Conservation (phyloP, 2,329 filamentous ascomycete species). For the Karstenula rhodostoma region DNA sequence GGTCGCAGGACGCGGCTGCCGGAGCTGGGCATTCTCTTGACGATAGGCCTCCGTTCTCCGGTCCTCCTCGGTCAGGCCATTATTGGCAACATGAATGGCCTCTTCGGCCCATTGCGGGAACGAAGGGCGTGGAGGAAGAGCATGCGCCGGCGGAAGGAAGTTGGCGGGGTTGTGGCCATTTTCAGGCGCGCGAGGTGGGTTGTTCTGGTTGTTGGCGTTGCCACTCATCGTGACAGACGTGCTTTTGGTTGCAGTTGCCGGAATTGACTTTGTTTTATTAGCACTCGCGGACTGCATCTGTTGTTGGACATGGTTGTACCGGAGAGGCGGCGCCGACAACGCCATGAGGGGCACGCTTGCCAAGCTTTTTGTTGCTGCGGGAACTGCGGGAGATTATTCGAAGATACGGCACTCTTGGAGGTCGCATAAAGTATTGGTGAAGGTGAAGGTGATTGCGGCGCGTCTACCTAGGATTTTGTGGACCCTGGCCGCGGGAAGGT, state of each 20-base stretch:
- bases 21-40: background rate
- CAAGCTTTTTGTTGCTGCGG: conserved; percentile 1
- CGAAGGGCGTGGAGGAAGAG: conserved; percentile 1
- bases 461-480: conserved; percentile 2
- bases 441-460: background rate
- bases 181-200: background rate
- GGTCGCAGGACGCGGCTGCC: background rate
- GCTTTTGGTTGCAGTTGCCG: background rate
- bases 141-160: background rate
- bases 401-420: background rate
- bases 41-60: background rate
- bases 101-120: background rate
- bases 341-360: conserved; percentile 8
- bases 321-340: background rate
- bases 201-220: background rate
- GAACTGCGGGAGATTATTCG: background rate
- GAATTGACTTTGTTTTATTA: background rate
- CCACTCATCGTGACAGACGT: background rate
- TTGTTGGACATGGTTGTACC: conserved; percentile 1
- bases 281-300: background rate
- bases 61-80: background rate
- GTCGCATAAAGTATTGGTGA: conserved; percentile 3
- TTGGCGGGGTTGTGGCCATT: background rate
- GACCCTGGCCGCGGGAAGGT: conserved; percentile 4
- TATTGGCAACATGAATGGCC: background rate